A percentile compares a stretch with the other conserved stretches of the same genome.
phyloP scores from a whole-genome alignment of 169 alveolate species.

The Theileria annulata region DNA sequence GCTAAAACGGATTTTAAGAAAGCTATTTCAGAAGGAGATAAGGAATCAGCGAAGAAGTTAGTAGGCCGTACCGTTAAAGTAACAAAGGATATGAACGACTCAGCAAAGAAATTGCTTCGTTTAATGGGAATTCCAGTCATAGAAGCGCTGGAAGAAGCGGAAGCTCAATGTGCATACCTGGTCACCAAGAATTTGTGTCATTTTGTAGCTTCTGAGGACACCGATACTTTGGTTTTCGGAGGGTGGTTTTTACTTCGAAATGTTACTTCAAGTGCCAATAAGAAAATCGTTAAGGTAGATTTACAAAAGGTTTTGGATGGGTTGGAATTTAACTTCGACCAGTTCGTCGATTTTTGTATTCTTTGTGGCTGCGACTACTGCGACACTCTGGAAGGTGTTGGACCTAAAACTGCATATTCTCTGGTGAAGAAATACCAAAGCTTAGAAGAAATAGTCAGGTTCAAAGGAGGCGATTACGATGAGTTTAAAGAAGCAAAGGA shows the following conservation, averaged over 20 bases:
- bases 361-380: constrained; percentile 98
- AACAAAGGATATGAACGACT: constrained; percentile 90
- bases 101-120: constrained; percentile 86
- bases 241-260: constrained; percentile 81
- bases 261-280: constrained; percentile 67
- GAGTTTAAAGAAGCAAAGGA: constrained; percentile 79
- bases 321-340: constrained; percentile 84
- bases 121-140: constrained; percentile 94
- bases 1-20: constrained; percentile 84
- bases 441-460: constrained; percentile 85
- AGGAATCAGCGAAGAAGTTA: constrained; percentile 88
- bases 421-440: constrained; percentile 84
- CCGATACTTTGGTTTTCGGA: constrained; percentile 95
- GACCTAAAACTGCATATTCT: constrained; percentile 94
- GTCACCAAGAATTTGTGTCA: constrained; percentile 88
- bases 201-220: constrained; percentile 96
- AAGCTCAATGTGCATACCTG: constrained; percentile 95
- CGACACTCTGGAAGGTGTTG: constrained; percentile 91
- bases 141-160: constrained; percentile 96
- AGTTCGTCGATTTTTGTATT: constrained; percentile 96
- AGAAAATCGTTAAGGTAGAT: constrained; percentile 70
- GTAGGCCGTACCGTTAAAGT: constrained; percentile 90
- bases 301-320: constrained; percentile 76
- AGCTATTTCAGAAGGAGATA: constrained; percentile 90
- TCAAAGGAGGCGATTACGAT: constrained; percentile 72